Conservation (phyloP, 768 basidiomycete species). For the Kondoa subrosea region DNA sequence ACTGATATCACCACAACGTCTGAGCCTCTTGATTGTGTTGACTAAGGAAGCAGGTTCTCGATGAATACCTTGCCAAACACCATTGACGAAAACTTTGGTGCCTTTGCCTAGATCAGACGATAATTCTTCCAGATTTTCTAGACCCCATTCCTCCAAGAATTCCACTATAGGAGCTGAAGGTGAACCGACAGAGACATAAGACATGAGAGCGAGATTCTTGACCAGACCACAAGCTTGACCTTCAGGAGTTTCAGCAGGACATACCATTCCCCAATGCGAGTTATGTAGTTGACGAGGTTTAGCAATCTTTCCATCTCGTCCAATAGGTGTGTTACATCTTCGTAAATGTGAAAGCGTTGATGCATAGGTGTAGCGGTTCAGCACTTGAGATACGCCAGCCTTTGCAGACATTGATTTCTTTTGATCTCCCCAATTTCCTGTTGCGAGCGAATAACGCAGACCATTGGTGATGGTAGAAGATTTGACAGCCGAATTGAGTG, state of each 20-base stretch:
- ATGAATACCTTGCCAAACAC: conserved; percentile 99
- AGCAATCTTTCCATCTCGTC: conserved; percentile 95
- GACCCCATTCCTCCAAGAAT: conserved; percentile 50
- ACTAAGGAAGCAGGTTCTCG: conserved; percentile 83
- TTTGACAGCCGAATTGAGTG: conserved; percentile 76
- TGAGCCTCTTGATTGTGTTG: conserved; percentile 76
- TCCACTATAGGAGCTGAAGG: conserved; percentile 91
- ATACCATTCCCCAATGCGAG: conserved; percentile 99
- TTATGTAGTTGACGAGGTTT: conserved; percentile 98
- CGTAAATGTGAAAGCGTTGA: conserved; percentile 95
- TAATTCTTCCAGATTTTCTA: conserved; percentile 80
- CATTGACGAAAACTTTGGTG: conserved; percentile 97
- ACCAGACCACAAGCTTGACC: conserved; percentile 98
- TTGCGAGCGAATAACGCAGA: conserved; percentile 90
- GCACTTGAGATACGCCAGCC: conserved; percentile 94
- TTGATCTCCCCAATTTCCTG: conserved; percentile 98
- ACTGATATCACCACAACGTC: conserved; percentile 85
- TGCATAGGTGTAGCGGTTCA: conserved; percentile 96
- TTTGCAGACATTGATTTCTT: conserved; percentile 97
- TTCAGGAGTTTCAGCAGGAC: conserved; percentile 97
- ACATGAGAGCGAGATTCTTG: conserved; percentile 93
- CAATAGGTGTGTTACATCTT: conserved; percentile 92
- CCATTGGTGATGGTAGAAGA: conserved; percentile 96
- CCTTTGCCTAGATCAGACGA: conserved; percentile 38
- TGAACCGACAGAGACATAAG: conserved; percentile 94